Base-by-base conservation (phyloP, 306 rosid genomes). In the Glycine tomentella region DNA sequence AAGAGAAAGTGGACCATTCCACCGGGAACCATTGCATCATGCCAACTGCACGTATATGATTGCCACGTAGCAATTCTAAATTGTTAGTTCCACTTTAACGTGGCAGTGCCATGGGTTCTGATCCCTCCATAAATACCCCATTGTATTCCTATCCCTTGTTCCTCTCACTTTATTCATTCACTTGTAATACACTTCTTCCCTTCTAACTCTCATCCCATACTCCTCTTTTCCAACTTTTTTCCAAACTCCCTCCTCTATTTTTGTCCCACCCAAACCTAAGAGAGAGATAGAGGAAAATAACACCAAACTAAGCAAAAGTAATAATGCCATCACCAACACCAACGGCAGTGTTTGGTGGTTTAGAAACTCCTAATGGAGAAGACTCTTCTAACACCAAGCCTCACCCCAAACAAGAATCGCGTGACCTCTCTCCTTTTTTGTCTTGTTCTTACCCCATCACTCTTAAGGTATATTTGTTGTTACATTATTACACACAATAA, bases 381-480 rank as follows among this genome's bases (percentile, higher is more conserved):
- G 72, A 75, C 75, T 51, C 85, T 44, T 61, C 89, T 31, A 50
- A 58, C 59, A 9, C 44, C 40, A 17, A 34, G 11, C 31, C 34
- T 9, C 42, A 63, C 72, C 25, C 83, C 75, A 84, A 75, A 81
- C 84, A 55, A 55, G 84, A 80, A 73, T 74, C 86, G 10, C 89
- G 85, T 83, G 88, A 76, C 31, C 80, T 59, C 14, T 87, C 87
- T 57, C 84, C 88, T 77, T 83, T 92, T 11, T 20, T 84, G 25
- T 87, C 89, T 20, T 84, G 84, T 74, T 83, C 87, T 83, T 87
- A 79, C 46, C 90, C 96, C n/a, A 83, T 93, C 81, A 87, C 97
- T 50, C 94, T 93, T 74, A 93, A 88, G 97, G 97, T 93, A 89
- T 9, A 17, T 31, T 7, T 55, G 12, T 9, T 8, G 66, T 15